Percentiles rank a stretch among this genome's conserved stretches.
Evolutionary conservation across 257 asterid species (phyloP).

Genomic region (Haberlea rhodopensis): DNA sequence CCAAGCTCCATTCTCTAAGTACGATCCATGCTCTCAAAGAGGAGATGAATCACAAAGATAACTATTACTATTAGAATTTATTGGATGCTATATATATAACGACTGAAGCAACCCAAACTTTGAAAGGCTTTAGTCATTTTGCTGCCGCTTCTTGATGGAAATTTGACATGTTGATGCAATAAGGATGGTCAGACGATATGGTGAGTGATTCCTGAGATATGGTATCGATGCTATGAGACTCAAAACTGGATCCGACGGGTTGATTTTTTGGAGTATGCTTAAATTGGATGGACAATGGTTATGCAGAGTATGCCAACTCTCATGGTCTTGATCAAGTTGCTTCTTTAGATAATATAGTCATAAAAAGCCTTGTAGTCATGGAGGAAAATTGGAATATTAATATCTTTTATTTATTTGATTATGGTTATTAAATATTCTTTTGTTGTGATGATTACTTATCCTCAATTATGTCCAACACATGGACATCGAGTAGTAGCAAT

Average conservation of each 20-base stretch:
- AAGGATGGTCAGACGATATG: background rate
- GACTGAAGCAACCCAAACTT: background rate
- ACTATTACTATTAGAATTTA: slow-evolving; percentile 52
- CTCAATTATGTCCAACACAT: no score
- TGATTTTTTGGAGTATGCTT: slow-evolving; percentile 14
- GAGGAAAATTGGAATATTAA: no score
- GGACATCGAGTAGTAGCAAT: no score
- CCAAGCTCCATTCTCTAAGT: slow-evolving; percentile 78
- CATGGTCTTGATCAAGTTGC: slow-evolving; percentile 24
- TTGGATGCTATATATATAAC: slow-evolving; percentile 8
- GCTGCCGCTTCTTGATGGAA: background rate
- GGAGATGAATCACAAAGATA: slow-evolving; percentile 55
- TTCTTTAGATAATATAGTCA: no score
- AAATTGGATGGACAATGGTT: background rate
- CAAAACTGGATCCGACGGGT: background rate
- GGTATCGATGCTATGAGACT: background rate
- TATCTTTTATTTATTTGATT: no score
- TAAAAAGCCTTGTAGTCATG: no score
- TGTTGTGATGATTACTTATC: background rate
- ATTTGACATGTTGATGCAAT: background rate
- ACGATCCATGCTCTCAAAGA: slow-evolving; percentile 80
- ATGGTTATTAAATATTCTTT: no score
- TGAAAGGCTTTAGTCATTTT: background rate
- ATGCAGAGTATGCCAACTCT: slow-evolving; percentile 25
- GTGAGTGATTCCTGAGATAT: background rate